phyloP scores from a whole-genome alignment of 2,329 filamentous ascomycete genomes.

The Trichoderma koningii region DNA sequence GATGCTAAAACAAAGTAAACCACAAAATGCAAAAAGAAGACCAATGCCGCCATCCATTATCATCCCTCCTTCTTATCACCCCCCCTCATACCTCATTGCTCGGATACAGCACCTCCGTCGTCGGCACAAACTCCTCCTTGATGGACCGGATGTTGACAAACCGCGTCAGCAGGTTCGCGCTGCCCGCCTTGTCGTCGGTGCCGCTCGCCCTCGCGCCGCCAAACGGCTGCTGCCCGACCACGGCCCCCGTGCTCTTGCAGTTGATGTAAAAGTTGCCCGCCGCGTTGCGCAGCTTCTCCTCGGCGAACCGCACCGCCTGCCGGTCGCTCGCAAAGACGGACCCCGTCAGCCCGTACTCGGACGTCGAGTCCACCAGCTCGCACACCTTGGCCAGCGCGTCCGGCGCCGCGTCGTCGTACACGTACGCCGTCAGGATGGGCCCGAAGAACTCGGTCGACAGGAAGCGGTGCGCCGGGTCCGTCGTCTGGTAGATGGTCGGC shows the following conservation, averaged over 20 bases:
- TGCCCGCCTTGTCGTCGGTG: conserved; percentile 74
- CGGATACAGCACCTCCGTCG: conserved; percentile 65
- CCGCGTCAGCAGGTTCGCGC: conserved; percentile 61
- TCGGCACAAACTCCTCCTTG: conserved; percentile 74
- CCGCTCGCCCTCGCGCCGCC: conserved; percentile 68
- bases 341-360: conserved; percentile 77
- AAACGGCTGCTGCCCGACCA: conserved; percentile 73
- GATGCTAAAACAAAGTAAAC: neutral
- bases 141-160: conserved; percentile 69
- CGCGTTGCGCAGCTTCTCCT: conserved; percentile 69
- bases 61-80: too few species aligned
- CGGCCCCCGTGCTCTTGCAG: conserved; percentile 75
- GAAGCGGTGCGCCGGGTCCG: conserved; percentile 71
- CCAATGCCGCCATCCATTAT: neutral
- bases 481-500: conserved; percentile 78
- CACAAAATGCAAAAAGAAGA: neutral
- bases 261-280: conserved; percentile 88
- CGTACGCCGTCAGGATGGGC: conserved; percentile 71
- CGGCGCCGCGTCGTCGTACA: conserved; percentile 69
- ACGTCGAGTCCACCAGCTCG: conserved; percentile 68
- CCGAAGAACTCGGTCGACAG: conserved; percentile 81
- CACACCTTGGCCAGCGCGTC: conserved; percentile 61
- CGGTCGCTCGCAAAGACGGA: conserved; percentile 74
- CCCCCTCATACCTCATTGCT: conserved; percentile 63
- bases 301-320: conserved; percentile 64